Evolutionary conservation across 768 basidiomycete species (phyloP).

Genomic region (Multifurca ochricompacta): DNA sequence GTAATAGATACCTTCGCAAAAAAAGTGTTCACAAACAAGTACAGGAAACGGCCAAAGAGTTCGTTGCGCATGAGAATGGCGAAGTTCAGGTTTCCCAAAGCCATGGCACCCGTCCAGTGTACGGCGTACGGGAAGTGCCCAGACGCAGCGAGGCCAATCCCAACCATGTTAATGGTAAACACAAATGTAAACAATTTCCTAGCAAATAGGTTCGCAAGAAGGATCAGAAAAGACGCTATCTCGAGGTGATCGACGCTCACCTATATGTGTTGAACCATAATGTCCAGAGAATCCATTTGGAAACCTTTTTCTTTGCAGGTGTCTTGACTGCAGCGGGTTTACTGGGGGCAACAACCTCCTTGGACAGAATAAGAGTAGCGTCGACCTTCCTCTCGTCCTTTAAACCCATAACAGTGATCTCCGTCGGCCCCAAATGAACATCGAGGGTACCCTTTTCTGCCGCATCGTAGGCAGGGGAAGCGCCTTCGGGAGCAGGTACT

Average conservation of each 20-base stretch:
- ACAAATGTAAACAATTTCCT: conserved; percentile 10
- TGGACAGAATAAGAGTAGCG: conserved; percentile 16
- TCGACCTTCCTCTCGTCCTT: conserved; percentile 21
- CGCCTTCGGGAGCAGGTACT: conserved; percentile 19
- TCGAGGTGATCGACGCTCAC: conserved; percentile 30
- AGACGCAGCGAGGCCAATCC: conserved; percentile 50
- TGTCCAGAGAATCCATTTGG: conserved; percentile 51
- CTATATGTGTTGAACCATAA: conserved; percentile 79
- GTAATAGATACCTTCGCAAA: conserved; percentile 57
- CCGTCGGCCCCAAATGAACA: conserved; percentile 8
- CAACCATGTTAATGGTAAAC: conserved; percentile 45
- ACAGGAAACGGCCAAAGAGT: conserved; percentile 70
- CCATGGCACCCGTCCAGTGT: conserved; percentile 60
- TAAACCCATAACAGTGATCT: conserved; percentile 2
- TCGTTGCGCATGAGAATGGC: conserved; percentile 78
- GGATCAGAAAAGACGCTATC: conserved; percentile 8
- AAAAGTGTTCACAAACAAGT: conserved; percentile 58
- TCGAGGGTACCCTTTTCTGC: conserved; percentile 28
- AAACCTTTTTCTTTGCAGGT: conserved; percentile 43
- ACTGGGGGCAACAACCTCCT: conserved; percentile 29
- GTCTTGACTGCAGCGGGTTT: conserved; percentile 28
- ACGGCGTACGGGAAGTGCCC: conserved; percentile 63
- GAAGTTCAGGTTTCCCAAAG: conserved; percentile 63
- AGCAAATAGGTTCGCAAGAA: neutral
- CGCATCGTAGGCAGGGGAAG: conserved; percentile 23